Evolutionary conservation across 2,329 filamentous ascomycete genomes (phyloP), one percentile per base, ranked within the genome.

Genomic region (Fusarium sp.): DNA sequence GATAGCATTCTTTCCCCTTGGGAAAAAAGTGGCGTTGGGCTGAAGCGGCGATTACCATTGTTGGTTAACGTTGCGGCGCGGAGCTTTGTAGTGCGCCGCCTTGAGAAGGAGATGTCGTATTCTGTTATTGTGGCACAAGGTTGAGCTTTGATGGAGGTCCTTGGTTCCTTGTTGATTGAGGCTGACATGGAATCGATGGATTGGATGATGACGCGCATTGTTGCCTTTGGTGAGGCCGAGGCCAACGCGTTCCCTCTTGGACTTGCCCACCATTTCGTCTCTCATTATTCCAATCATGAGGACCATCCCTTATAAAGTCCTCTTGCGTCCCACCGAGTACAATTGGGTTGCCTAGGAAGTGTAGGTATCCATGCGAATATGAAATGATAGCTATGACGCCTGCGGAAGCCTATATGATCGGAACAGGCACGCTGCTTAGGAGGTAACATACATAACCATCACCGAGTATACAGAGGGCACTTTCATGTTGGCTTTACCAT

Each of bases 1-100:
- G 45, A 24, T 60, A 69, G 56, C 16, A 54, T 40, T 66, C 65
- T 64, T 67, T 47, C 60, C 35, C 66, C 54, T 58, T 70, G 58
- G 54, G 40, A 38, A 42, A 18, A 38, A 40, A n/a, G 66, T 75
- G 71, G 73, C 73, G 71, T 64, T 64, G 47, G 45, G 29, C 35
- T 61, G 31, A 8, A 5, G 71, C 58, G 71, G 71, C 60, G 58
- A 74, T 72, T 66, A 5, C 71, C 58, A 52, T 63, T 62, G 67
- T 60, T 16, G 71, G 71, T 47, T 24, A 71, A 68, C 34, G 50
- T 71, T 40, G 47, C 52, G 47, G 67, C 37, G 27, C 4, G 34
- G 42, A 47, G 20, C 57, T 64, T 40, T 35, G 29, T 66, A 50
- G 38, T 31, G 27, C 13, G 42, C 16, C 42, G 22, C 35, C 45